Conservation (phyloP, 352 stramenopile species). For the Phytophthora lateralis region DNA sequence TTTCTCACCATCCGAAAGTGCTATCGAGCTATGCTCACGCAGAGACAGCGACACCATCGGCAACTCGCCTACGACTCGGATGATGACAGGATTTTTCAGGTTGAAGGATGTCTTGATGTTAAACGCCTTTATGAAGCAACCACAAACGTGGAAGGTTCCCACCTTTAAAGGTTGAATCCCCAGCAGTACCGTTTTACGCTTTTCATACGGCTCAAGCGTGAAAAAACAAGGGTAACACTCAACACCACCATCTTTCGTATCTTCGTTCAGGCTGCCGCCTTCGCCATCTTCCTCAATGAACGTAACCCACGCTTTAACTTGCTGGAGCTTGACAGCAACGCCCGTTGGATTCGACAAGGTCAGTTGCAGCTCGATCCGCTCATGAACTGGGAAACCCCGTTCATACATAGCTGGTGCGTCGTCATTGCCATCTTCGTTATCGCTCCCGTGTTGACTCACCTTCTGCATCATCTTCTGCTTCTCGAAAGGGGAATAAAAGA, state of each 20-base stretch:
- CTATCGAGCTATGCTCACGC: slow-evolving; percentile 44
- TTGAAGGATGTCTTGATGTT: slow-evolving; percentile 68
- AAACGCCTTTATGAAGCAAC: slow-evolving; percentile 66
- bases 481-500: slow-evolving; percentile 72
- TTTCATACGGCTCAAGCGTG: slow-evolving; percentile 59
- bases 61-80: slow-evolving; percentile 52
- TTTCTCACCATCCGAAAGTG: slow-evolving; percentile 14
- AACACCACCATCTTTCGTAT: slow-evolving; percentile 23
- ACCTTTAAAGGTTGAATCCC: slow-evolving; percentile 47
- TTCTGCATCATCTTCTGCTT: slow-evolving; percentile 41
- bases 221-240: slow-evolving; percentile 69
- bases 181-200: slow-evolving; percentile 50
- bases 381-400: slow-evolving; percentile 53
- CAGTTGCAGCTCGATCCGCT: slow-evolving; percentile 64
- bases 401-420: slow-evolving; percentile 40
- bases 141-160: slow-evolving; percentile 51
- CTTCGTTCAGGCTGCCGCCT: not conserved
- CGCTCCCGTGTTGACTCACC: slow-evolving; percentile 6
- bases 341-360: slow-evolving; percentile 70
- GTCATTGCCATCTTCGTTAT: slow-evolving; percentile 18
- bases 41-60: slow-evolving; percentile 57
- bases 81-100: slow-evolving; percentile 28
- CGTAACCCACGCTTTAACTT: slow-evolving; percentile 60
- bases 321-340: slow-evolving; percentile 64
- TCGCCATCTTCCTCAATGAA: slow-evolving; percentile 15